Conservation (phyloP, 169 alveolate genomes). For the Cryptosporidium baileyi region DNA sequence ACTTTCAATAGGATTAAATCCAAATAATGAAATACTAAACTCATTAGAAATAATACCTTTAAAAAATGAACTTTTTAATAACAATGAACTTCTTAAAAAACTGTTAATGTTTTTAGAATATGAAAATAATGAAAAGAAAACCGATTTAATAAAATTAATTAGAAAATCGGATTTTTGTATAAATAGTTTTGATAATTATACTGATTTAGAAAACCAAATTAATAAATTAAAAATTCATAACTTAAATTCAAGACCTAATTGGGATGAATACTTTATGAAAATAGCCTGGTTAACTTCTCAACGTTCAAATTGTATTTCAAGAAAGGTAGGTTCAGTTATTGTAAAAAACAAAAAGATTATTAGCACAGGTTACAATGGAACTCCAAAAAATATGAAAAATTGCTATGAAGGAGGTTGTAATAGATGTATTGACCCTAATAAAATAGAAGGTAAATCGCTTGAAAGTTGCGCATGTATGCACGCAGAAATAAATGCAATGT, state of each 20-base stretch:
- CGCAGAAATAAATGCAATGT: conserved; percentile 86
- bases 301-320: conserved; percentile 86
- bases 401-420: conserved; percentile 86
- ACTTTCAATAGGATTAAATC: neutral
- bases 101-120: neutral
- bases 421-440: conserved; percentile 77
- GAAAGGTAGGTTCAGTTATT: conserved; percentile 83
- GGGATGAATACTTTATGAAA: conserved; percentile 86
- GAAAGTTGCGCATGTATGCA: conserved; percentile 87
- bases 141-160: neutral
- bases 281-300: conserved; percentile 81
- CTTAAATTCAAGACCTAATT: conserved; percentile 71
- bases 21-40: neutral
- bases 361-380: conserved; percentile 88
- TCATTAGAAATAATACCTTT: neutral
- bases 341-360: conserved; percentile 80
- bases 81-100: neutral
- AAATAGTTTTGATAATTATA: neutral
- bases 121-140: neutral
- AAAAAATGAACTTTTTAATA: neutral
- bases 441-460: conserved; percentile 78
- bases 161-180: conserved; percentile 10
- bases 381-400: conserved; percentile 80
- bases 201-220: conserved; percentile 11
- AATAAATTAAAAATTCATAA: neutral